Evolutionary conservation across 768 basidiomycete species (phyloP), one percentile per base, ranked within the genome.

Genomic region (Agaricus bisporus): DNA sequence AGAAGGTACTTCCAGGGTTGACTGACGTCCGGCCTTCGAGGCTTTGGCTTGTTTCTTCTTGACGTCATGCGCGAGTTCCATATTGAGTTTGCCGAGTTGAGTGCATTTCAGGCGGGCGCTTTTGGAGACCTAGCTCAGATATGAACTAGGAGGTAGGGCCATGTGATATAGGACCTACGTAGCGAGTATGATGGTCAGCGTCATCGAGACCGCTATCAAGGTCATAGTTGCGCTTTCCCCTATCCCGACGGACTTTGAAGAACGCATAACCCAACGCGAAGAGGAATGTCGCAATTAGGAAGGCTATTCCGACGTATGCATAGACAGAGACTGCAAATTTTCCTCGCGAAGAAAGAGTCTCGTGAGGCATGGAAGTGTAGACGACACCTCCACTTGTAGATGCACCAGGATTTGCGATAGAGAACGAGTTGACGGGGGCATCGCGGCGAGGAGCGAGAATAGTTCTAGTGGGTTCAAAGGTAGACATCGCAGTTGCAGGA

Each of bases 261-360:
- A 37, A 4, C 18, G 52, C 52, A 26, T 62, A 66, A 8, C 55
- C 51, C 20, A 66, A 41, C 14, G 61, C 60, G 10, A 58, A 54
- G 4, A 65, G 15, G 14, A 62, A 42, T 10, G 63, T 59, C n/a
- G 50, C 56, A 25, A 59, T 18, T 54, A 69, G 56, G 46, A 69
- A 64, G 1, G 61, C 63, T 35, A 69, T 59, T 2, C 68, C 68
- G 9, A 64, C 61, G 18, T 63, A 69, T 8, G 61, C 68, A 36
- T 69, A 69, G 8, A 66, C 49, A 36, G 66, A 64, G 38, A 66
- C 35, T 5, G 58, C 60, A 20, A 67, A 46, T 29, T 47, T 15
- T 7, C 45, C 45, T 14, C 22, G 36, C 14, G 45, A 18, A 47
- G 51, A 38, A 29, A 46, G 51, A 17, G 51, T 53, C 38, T 50